Evolutionary conservation across 192 early-diverging fungal species (phyloP), one percentile per base, ranked within the genome.

Genomic region (Coemansia sp.): DNA sequence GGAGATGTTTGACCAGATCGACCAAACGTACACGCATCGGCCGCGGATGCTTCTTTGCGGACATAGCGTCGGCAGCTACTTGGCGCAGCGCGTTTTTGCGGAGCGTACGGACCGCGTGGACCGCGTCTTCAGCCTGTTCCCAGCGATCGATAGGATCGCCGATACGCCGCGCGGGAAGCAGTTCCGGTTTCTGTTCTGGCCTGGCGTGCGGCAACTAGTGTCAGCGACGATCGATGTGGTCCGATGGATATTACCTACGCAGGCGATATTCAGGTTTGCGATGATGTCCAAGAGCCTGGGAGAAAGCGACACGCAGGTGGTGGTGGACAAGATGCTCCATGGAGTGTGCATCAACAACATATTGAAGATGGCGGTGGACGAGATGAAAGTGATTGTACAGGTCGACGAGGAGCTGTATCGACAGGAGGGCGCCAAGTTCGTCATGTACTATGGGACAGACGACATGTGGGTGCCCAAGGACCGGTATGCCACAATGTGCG

Each of bases 391-490:
- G 29, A 89, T 96, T 19, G 71, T 61, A 22, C 81, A 74, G 23
- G 74, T 95, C 53, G 89, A 94, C 58, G 79, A 82, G 33, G 86
- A 87, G 36, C 81, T 89, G 46, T 86, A 92, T 53, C 46, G 72
- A 17, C 63, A 62, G 19, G 66, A 87, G 56, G 72, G 85, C 1
- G 74, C 83, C 19, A 90, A 89, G 64, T 86, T 90, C 40, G 82
- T 91, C 25, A 84, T 95, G 64, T 95, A 93, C 65, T 96, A 91
- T 69, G 88, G 89, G 7, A 69, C 67, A 19, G 73, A 74, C 36
- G 95, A 96, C 64, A 66, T 82, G 45, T 96, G 95, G 95, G 88
- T 87, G 34, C 92, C 93, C 0, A 63, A 80, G 32, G 74, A 83
- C 9, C 87, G 90, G 56, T 88, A 86, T 72, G 74, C 86, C 14